Conservation (phyloP, 78 protist species). For the Protostelium mycophagum region DNA sequence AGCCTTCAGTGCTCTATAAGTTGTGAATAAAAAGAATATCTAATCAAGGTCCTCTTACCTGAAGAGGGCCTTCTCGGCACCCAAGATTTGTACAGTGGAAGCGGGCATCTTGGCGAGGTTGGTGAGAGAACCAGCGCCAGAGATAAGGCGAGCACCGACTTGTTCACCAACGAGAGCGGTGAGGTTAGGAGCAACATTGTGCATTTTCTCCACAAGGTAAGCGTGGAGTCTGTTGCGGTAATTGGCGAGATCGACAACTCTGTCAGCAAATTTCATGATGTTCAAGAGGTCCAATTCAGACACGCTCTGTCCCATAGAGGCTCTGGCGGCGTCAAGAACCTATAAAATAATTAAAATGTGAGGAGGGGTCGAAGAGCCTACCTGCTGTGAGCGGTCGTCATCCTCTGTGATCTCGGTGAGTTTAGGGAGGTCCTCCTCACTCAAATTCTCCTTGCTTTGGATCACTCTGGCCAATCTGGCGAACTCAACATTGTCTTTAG, state of each 20-base stretch:
- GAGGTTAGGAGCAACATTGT: constrained; percentile 96
- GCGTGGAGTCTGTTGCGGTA: constrained; percentile 87
- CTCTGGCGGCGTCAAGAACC: constrained; percentile 66
- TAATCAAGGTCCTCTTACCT: constrained; percentile 76
- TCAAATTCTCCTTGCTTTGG: constrained; percentile 55
- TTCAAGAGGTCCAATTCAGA: constrained; percentile 69
- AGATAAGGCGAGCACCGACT: constrained; percentile 94
- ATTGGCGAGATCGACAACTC: constrained; percentile 74
- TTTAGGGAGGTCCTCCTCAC: constrained; percentile 63
- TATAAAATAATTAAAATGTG: constrained; percentile 33
- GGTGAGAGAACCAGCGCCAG: constrained; percentile 93
- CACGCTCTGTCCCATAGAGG: constrained; percentile 84
- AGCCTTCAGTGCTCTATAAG: constrained; percentile 85
- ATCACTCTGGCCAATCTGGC: constrained; percentile 66
- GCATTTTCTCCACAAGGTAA: constrained; percentile 80
- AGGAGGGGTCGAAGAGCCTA: constrained; percentile 6
- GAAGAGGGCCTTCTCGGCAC: constrained; percentile 96
- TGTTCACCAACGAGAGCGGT: constrained; percentile 93
- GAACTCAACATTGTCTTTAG: constrained; percentile 80
- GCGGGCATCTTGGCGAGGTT: constrained; percentile 95
- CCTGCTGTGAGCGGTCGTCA: background rate
- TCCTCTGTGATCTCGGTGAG: constrained; percentile 7
- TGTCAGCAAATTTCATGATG: constrained; percentile 82
- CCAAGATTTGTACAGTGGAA: constrained; percentile 95
- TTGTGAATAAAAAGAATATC: constrained; percentile 5